Base-by-base conservation (phyloP, 2,329 filamentous ascomycete species). In the Xylaria multiplex region DNA sequence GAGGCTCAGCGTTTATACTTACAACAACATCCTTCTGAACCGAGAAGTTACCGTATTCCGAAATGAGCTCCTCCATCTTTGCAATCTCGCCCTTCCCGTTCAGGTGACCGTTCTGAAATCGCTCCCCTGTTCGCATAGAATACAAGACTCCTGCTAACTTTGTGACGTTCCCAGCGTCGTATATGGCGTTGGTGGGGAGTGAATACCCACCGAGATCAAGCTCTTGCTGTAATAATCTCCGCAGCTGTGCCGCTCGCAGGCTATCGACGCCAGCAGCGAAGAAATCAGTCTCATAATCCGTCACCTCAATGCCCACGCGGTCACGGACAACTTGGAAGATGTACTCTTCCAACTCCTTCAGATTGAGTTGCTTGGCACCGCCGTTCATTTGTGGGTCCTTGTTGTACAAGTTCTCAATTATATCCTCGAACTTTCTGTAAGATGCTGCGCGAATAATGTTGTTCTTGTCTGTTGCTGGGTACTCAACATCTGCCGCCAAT, bases 221-320 rank as follows among this genome's bases (percentile, higher is more conserved):
- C 27, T 79, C 72, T 16, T 77, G 72, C 42, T 81, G 72, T 27
- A 84, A 75, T 2, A 82, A 61, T 3, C 80, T 76, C 22, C 82
- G 78, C 1, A 82, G 67, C n/a, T 83, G 80, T 14, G 81, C 81
- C 1, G 81, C 81, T 19, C 81, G 80, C 9, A 84, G 71, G 64
- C 81, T 84, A 68, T 85, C 82, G 19, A 85, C 68, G 0, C 82
- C 83, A 0, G 77, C 74, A 1, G 77, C 73, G 66, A 83, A 84
- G 69, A 85, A 81, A 65, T 83, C 81, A 3, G 77, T 69, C 2
- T 78, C 63, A 1, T 69, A 60, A 35, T 72, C 65, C 3, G 76
- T 70, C 3, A 81, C 69, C 1, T 72, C 35, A 35, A 81, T 71
- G 2, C 73, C 77, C 0, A 78, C 73, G 27, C 79, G 73, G 35